Evolutionary conservation across 192 early-diverging fungal species (phyloP).

Genomic region (Linnemannia hyalina): DNA sequence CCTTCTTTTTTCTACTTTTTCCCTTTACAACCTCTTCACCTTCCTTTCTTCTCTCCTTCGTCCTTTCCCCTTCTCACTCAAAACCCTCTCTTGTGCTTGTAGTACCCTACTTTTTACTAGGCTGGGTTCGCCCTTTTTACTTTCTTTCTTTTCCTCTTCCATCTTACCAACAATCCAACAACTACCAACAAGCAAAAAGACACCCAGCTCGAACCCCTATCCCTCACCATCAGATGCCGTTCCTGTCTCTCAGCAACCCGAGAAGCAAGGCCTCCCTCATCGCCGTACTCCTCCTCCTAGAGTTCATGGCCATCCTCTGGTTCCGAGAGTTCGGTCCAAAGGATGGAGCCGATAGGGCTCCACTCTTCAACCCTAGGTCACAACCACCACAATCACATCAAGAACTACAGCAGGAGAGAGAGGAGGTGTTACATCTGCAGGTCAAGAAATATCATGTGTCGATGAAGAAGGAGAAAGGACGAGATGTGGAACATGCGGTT

Average conservation of each 20-base stretch:
- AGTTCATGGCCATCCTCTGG: constrained; percentile 43
- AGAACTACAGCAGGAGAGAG: not conserved
- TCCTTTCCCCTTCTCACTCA: not conserved
- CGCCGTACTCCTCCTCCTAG: constrained; percentile 19
- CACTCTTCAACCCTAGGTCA: constrained; percentile 3
- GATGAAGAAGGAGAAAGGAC: not conserved
- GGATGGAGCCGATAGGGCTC: not conserved
- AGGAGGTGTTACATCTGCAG: not conserved
- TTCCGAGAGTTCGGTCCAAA: constrained; percentile 9
- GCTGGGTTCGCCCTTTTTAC: no score
- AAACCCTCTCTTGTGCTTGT: not conserved
- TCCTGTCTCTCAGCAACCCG: constrained; percentile 25
- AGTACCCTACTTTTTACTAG: not conserved
- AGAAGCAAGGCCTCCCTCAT: constrained; percentile 34
- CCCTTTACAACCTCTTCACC: no score
- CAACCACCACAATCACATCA: not conserved
- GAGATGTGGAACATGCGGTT: not conserved
- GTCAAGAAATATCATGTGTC: constrained; percentile 11
- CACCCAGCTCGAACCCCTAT: not conserved
- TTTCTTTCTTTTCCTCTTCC: not conserved
- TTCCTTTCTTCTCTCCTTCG: not conserved
- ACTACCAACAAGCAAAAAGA: no score
- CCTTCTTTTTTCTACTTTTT: not conserved
- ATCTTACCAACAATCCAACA: not conserved
- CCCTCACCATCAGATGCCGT: constrained; percentile 23